Conservation (phyloP, 2,329 filamentous ascomycete genomes). For the Ceratocystis lukuohia region DNA sequence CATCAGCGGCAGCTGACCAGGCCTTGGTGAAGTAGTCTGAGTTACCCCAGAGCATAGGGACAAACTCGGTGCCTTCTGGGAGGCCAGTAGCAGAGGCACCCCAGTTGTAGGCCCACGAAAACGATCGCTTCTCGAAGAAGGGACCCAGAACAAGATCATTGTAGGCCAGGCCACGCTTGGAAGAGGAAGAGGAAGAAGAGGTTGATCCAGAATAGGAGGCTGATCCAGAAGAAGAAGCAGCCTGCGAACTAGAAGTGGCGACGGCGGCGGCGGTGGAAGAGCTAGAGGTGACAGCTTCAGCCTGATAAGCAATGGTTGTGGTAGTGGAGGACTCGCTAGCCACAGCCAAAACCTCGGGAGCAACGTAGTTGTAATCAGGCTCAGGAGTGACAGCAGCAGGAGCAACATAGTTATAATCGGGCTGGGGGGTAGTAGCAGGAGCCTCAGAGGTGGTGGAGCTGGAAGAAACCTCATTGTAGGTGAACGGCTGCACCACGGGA, state of each 20-base stretch:
- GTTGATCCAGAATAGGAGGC: constrained; percentile 16
- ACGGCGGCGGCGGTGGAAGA: constrained; percentile 18
- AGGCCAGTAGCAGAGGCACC: constrained; percentile 34
- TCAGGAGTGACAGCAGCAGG: background rate
- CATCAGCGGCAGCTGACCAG: constrained; percentile 40
- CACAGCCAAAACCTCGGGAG: constrained; percentile 13
- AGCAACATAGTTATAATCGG: background rate
- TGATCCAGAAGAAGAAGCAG: constrained; percentile 20
- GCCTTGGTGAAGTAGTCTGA: constrained; percentile 30
- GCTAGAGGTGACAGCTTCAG: constrained; percentile 19
- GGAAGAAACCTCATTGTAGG: background rate
- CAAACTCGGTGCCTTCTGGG: constrained; percentile 38
- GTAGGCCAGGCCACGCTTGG: constrained; percentile 57
- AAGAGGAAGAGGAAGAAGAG: constrained; percentile 22
- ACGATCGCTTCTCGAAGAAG: constrained; percentile 32
- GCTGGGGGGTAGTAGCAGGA: background rate
- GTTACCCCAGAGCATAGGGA: constrained; percentile 55
- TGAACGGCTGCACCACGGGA: background rate
- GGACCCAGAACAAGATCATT: constrained; percentile 42
- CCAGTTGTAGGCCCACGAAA: constrained; percentile 59
- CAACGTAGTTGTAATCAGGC: background rate
- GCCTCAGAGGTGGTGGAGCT: background rate
- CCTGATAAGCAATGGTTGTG: constrained; percentile 16
- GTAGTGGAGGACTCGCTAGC: constrained; percentile 21
- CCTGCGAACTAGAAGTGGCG: constrained; percentile 13